These are phyloP conservation scores for Polyplosphaeria fusca DNA, from an alignment of 495 filamentous ascomycete genomes.

Conservation along the genomic window DNA sequence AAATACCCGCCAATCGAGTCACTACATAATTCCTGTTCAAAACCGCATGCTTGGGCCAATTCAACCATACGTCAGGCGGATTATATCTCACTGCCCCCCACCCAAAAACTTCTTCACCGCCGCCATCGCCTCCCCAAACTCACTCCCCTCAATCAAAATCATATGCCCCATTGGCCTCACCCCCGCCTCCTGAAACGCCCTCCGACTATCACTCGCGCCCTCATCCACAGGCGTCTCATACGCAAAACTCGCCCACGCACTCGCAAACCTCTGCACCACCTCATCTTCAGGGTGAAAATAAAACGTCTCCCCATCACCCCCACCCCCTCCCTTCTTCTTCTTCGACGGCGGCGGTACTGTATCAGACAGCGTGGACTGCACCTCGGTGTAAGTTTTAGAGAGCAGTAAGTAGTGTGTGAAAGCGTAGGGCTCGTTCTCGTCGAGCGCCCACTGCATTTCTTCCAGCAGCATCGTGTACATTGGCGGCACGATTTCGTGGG, in stretches of 20 bases:
- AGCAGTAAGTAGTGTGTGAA: conserved; percentile 92
- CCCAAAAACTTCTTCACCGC: conserved; percentile 36
- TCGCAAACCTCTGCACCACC: conserved; percentile 69
- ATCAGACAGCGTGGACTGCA: conserved; percentile 70
- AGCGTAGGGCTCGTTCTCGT: conserved; percentile 87
- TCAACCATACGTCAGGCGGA: too few relatives aligned
- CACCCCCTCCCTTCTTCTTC: conserved; percentile 64
- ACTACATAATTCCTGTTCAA: neutral
- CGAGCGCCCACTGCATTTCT: conserved; percentile 83
- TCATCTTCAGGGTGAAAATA: conserved; percentile 99
- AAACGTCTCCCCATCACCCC: conserved; percentile 51
- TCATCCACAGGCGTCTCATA: conserved; percentile 76
- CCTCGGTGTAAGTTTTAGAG: conserved; percentile 85
- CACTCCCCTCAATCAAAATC: conserved; percentile 44
- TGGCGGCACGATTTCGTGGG: conserved; percentile 82
- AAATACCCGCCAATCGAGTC: neutral
- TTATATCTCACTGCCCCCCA: conserved; percentile 12
- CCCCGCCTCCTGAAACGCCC: conserved; percentile 90
- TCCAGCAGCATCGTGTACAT: conserved; percentile 96
- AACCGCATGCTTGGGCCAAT: too few relatives aligned
- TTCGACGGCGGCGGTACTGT: conserved; percentile 64
- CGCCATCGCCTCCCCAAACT: conserved; percentile 49
- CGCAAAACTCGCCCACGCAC: conserved; percentile 62
- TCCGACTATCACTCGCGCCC: conserved; percentile 79
- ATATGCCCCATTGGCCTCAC: conserved; percentile 69